Evolutionary conservation across 306 rosid species (phyloP).

Genomic region (Acacia acuminata): DNA sequence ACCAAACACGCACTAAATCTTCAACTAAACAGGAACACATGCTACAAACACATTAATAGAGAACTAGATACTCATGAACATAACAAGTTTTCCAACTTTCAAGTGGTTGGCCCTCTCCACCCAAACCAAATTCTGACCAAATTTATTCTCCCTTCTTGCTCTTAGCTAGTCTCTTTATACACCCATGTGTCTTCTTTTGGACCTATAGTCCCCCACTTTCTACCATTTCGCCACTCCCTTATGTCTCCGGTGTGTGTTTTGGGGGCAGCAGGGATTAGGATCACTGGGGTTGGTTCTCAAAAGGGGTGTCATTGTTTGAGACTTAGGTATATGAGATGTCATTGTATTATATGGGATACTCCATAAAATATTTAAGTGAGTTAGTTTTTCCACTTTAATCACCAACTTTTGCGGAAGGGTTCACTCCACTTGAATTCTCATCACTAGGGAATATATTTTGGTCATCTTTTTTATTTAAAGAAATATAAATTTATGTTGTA

Average conservation of each 20-base stretch:
- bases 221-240: neutral
- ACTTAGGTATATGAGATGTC: neutral
- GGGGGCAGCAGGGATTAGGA: neutral
- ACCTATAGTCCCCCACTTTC: neutral
- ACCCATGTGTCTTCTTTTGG: neutral
- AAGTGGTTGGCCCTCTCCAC: neutral
- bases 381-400: neutral
- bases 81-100: neutral
- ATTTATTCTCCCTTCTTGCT: neutral
- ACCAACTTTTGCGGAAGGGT: too few relatives aligned
- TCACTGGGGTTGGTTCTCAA: neutral
- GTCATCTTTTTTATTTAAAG: neutral
- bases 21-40: too few relatives aligned
- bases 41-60: too few relatives aligned
- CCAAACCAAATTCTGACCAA: neutral
- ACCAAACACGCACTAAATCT: too few relatives aligned
- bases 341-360: neutral
- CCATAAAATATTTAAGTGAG: neutral
- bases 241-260: neutral
- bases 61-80: neutral
- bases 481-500: neutral
- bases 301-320: neutral
- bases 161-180: neutral
- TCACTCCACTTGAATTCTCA: neutral
- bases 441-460: neutral